phyloP scores from a whole-genome alignment of 2,329 filamentous ascomycete genomes.

The Fusarium tuaranense region DNA sequence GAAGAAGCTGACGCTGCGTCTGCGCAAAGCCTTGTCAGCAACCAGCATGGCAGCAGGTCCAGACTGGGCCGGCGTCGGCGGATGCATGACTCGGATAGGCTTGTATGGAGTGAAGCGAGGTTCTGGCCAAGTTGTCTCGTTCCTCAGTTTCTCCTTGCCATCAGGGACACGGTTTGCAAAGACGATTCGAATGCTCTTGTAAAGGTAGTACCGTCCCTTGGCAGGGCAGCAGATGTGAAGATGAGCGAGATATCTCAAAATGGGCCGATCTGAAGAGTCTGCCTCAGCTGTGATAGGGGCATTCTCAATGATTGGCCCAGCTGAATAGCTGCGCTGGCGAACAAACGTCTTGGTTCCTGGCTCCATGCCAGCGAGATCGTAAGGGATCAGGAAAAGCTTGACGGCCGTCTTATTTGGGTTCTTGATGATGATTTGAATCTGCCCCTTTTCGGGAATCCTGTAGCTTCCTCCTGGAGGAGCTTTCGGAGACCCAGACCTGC shows the following conservation, averaged over 20 bases:
- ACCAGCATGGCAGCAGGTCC: constrained; percentile 62
- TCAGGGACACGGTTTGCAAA: constrained; percentile 97
- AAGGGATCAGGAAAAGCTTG: constrained; percentile 93
- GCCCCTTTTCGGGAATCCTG: constrained; percentile 91
- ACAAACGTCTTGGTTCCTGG: constrained; percentile 96
- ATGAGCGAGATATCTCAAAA: constrained; percentile 90
- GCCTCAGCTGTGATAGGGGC: constrained; percentile 49
- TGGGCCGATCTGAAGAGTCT: constrained; percentile 67
- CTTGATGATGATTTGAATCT: constrained; percentile 96
- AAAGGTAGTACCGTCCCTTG: constrained; percentile 86
- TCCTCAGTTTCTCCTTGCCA: constrained; percentile 90
- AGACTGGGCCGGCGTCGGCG: constrained; percentile 50
- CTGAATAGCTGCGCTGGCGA: constrained; percentile 91
- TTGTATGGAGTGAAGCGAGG: constrained; percentile 90
- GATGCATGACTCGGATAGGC: constrained; percentile 66
- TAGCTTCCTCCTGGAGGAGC: constrained; percentile 90
- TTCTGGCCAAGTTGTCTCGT: constrained; percentile 90
- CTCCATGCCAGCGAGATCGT: constrained; percentile 93
- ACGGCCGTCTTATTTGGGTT: constrained; percentile 99
- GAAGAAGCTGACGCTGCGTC: constrained; percentile 67
- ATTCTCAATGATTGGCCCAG: constrained; percentile 84
- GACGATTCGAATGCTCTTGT: constrained; percentile 92
- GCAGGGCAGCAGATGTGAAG: constrained; percentile 91
- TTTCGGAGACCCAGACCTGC: constrained; percentile 62
- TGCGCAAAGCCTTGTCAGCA: constrained; percentile 69